Conservation (phyloP, 495 filamentous ascomycete species). For the Penicillium paxilli region DNA sequence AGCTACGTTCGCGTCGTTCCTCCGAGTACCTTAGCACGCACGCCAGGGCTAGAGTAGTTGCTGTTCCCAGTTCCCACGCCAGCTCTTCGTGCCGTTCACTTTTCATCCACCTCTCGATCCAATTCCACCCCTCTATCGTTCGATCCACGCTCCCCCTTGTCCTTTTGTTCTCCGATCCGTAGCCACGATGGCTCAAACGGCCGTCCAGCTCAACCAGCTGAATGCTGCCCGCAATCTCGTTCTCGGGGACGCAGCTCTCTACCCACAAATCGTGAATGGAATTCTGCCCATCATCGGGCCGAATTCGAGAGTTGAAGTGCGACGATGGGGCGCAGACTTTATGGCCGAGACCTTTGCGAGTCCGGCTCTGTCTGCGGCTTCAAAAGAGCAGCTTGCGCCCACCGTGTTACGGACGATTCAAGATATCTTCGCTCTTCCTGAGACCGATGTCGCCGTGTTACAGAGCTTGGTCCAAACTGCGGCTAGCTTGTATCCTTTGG, state of each 20-base stretch:
- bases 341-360: conserved; percentile 94
- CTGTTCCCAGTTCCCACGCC: neutral
- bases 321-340: conserved; percentile 96
- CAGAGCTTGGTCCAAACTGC: conserved; percentile 81
- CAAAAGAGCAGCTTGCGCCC: conserved; percentile 75
- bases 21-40: neutral
- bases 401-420: conserved; percentile 72
- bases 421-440: conserved; percentile 68
- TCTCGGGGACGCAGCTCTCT: conserved; percentile 77
- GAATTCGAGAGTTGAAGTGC: conserved; percentile 70
- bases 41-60: too few species aligned
- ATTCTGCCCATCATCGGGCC: conserved; percentile 86
- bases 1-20: neutral
- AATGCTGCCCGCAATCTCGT: conserved; percentile 85
- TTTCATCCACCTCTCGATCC: too few species aligned
- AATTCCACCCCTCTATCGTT: neutral
- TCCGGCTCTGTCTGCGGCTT: conserved; percentile 66
- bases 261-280: conserved; percentile 84
- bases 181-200: conserved; percentile 43
- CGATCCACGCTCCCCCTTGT: conserved; percentile 1
- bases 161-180: neutral
- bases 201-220: conserved; percentile 76
- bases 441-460: conserved; percentile 70
- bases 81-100: too few species aligned
- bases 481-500: conserved; percentile 86